Base-by-base conservation (phyloP, 768 basidiomycete species). In the Tylopilus sp. region DNA sequence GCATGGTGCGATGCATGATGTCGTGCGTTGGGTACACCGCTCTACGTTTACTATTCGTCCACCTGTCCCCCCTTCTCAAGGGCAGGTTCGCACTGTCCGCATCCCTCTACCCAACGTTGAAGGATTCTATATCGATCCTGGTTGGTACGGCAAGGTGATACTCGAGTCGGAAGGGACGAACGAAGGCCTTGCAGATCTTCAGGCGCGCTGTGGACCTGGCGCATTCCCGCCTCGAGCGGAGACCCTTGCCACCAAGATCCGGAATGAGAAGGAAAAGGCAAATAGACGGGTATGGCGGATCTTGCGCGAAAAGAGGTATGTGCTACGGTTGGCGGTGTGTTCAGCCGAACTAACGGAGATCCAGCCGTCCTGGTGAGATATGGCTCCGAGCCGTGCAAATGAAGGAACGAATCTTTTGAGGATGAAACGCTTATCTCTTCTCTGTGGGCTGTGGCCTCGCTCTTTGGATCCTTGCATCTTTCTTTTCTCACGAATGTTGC, bases 91-190 rank as follows among this genome's bases (percentile, higher is more conserved):
- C 12, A 48, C 60, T 3, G 40, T 53, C 56, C 67, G 44, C 35
- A 60, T 80, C 12, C 80, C 80, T 0, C 81, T 85, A 10, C 84
- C 85, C 0, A 77, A 78, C 5, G 70, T 77, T 0, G 72, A 77
- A 3, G 75, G 74, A 17, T 74, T 83, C 48, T 77, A 76, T 38
- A 80, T 92, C 13, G 89, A 93, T 63, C 70, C 83, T 4, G 84
- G 86, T 38, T 94, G 91, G 91, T 87, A 84, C 59, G 91, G 91
- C 3, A 85, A 79, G 0, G 78, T 94, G 40, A 79, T 93, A 23
- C 79, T 94, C 22, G 91, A 94, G 72, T 83, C 88, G 11, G 89
- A 92, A 64, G 90, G 90, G 35, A 93, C 91, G 39, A 87, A 91
- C 63, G 91, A 94, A 61, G 83, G 86, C 10, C 76, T 91, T 22